These are phyloP conservation scores for Trichoderma aggressivum DNA, from an alignment of 2,329 filamentous ascomycete genomes.

Conservation along the genomic window DNA sequence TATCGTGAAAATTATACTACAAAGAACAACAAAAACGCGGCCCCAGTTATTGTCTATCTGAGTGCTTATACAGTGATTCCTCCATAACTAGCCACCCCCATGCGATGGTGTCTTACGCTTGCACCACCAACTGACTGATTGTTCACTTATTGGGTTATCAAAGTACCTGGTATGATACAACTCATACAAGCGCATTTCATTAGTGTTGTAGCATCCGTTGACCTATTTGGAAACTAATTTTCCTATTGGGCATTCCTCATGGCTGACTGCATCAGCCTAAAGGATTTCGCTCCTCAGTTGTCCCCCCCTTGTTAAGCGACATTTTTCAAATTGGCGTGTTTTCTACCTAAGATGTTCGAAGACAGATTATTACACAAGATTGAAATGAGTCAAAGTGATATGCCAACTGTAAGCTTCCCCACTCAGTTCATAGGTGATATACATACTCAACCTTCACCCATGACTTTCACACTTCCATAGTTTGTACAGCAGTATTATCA, in stretches of 20 bases:
- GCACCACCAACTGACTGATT: neutral
- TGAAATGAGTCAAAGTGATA: neutral
- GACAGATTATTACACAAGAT: neutral
- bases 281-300: neutral
- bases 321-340: neutral
- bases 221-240: neutral
- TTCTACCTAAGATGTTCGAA: neutral
- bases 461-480: neutral
- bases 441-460: neutral
- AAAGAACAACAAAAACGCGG: neutral
- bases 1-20: neutral
- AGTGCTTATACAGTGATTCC: neutral
- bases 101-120: neutral
- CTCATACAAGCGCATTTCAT: neutral
- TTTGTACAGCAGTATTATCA: neutral
- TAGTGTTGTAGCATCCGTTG: neutral
- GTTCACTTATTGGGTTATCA: neutral
- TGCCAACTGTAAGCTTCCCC: neutral
- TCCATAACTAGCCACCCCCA: neutral
- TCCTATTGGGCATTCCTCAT: neutral
- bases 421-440: neutral
- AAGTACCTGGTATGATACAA: neutral
- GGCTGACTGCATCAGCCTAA: neutral
- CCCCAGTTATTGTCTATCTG: neutral
- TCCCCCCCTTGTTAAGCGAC: neutral